Percentiles rank a stretch among this genome's conserved stretches.
Conservation (phyloP, 768 basidiomycete genomes). For the Phanerochaete carnosa region DNA sequence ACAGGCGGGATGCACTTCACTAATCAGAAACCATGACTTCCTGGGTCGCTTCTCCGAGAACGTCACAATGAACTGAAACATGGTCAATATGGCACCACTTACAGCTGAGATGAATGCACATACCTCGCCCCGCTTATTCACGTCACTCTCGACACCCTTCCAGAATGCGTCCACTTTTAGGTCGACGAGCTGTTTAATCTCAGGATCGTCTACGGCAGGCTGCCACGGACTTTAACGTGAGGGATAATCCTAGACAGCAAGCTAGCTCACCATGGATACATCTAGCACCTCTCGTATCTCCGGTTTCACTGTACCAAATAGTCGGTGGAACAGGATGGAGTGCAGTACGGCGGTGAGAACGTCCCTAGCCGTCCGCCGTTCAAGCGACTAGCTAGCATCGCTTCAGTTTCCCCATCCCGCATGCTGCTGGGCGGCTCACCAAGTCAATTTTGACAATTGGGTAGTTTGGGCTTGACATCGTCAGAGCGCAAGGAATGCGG, state of each 20-base stretch:
- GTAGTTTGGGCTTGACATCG: neutral
- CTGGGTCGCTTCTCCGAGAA: slow-evolving; percentile 75
- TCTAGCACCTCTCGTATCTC: slow-evolving; percentile 77
- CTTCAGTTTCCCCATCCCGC: slow-evolving; percentile 7
- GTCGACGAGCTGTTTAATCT: slow-evolving; percentile 67
- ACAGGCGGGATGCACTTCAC: slow-evolving; percentile 21
- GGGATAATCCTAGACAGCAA: neutral
- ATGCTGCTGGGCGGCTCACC: neutral
- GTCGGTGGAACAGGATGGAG: slow-evolving; percentile 76
- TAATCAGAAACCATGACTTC: slow-evolving; percentile 65
- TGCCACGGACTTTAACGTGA: slow-evolving; percentile 22
- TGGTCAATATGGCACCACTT: neutral
- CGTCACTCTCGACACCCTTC: slow-evolving; percentile 65
- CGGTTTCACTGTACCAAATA: slow-evolving; percentile 78
- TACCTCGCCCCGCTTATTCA: slow-evolving; percentile 70
- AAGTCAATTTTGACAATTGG: slow-evolving; percentile 12
- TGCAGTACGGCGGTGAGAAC: slow-evolving; percentile 77
- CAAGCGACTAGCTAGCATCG: slow-evolving; percentile 51
- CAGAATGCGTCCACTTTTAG: slow-evolving; percentile 79
- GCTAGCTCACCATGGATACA: slow-evolving; percentile 68
- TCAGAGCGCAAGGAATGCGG: neutral
- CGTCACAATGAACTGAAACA: slow-evolving; percentile 59
- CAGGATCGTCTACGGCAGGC: slow-evolving; percentile 76
- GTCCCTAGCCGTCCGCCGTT: slow-evolving; percentile 69
- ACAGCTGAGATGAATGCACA: slow-evolving; percentile 4